These are phyloP conservation scores for Bipolaris victoriae DNA, from an alignment of 2,329 filamentous ascomycete genomes.

Conservation along the genomic window DNA sequence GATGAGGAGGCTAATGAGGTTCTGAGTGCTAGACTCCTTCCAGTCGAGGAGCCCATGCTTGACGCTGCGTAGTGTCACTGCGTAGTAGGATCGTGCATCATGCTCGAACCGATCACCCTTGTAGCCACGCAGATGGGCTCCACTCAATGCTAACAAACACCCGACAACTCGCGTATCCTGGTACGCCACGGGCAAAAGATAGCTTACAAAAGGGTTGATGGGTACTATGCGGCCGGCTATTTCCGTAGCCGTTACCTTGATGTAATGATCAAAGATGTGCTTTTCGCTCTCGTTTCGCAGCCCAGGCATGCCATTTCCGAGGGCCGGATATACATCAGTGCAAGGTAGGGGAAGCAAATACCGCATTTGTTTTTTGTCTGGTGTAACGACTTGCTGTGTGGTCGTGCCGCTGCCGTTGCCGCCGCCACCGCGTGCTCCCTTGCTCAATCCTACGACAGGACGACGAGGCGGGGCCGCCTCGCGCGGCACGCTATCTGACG, in stretches of 20 bases:
- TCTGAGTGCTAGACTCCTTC: not conserved
- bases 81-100: conserved; percentile 8
- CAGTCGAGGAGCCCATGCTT: conserved; percentile 7
- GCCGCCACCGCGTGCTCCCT: not conserved
- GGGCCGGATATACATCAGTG: not conserved
- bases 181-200: conserved; percentile 10
- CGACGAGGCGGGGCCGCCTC: not conserved
- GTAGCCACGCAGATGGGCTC: conserved; percentile 3
- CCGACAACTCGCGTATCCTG: conserved; percentile 3
- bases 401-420: conserved; percentile 27
- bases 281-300: conserved; percentile 3
- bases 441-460: not conserved
- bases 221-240: not conserved
- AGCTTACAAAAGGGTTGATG: conserved; percentile 3
- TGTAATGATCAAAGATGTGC: conserved; percentile 9
- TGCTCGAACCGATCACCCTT: conserved; percentile 4
- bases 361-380: not conserved
- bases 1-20: conserved; percentile 5
- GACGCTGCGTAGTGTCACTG: conserved; percentile 5
- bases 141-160: conserved; percentile 6
- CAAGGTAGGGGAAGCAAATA: not conserved
- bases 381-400: conserved; percentile 62
- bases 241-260: conserved; percentile 3
- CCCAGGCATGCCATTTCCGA: conserved; percentile 1
- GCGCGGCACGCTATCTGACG: not conserved